These are phyloP conservation scores for Fusarium marasasianum DNA, from an alignment of 2,329 filamentous ascomycete genomes.

Conservation along the genomic window DNA sequence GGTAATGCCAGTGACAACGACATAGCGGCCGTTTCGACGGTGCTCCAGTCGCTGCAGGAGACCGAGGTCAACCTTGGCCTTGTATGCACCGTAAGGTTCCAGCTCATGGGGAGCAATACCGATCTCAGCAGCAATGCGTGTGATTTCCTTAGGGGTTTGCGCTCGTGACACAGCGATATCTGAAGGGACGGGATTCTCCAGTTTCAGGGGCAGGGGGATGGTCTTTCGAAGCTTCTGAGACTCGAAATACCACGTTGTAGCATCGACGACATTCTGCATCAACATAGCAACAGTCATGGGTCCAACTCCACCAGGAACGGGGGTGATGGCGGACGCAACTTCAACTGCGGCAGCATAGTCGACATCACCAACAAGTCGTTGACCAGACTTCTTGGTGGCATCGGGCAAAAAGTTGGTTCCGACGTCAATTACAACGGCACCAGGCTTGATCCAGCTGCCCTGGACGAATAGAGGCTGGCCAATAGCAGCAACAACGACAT, in stretches of 20 bases:
- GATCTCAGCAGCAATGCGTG: slow-evolving; percentile 82
- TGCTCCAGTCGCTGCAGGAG: slow-evolving; percentile 86
- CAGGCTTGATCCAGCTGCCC: slow-evolving; percentile 94
- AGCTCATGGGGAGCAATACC: slow-evolving; percentile 90
- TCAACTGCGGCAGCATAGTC: slow-evolving; percentile 86
- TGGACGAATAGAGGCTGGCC: slow-evolving; percentile 88
- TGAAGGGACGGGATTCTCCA: slow-evolving; percentile 85
- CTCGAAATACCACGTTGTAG: slow-evolving; percentile 83
- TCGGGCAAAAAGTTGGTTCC: slow-evolving; percentile 97
- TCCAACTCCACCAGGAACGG: slow-evolving; percentile 94
- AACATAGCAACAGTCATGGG: slow-evolving; percentile 99
- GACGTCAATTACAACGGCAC: slow-evolving; percentile 95
- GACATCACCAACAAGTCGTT: slow-evolving; percentile 93
- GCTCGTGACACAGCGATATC: slow-evolving; percentile 92
- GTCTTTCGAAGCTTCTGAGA: slow-evolving; percentile 83
- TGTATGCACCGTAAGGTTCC: slow-evolving; percentile 93
- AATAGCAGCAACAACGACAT: slow-evolving; percentile 92
- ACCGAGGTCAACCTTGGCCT: slow-evolving; percentile 90
- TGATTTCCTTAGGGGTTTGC: slow-evolving; percentile 93
- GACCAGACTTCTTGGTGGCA: slow-evolving; percentile 87
- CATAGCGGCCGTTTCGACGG: slow-evolving; percentile 87
- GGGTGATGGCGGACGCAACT: slow-evolving; percentile 92
- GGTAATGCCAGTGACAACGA: slow-evolving; percentile 94
- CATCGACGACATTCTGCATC: slow-evolving; percentile 91
- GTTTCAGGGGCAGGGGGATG: slow-evolving; percentile 82